A percentile compares a stretch with the other conserved stretches of the same genome.
These are phyloP conservation scores for Davidsoniella neocaledoniae DNA, from an alignment of 2,329 filamentous ascomycete species.

Conservation along the genomic window DNA sequence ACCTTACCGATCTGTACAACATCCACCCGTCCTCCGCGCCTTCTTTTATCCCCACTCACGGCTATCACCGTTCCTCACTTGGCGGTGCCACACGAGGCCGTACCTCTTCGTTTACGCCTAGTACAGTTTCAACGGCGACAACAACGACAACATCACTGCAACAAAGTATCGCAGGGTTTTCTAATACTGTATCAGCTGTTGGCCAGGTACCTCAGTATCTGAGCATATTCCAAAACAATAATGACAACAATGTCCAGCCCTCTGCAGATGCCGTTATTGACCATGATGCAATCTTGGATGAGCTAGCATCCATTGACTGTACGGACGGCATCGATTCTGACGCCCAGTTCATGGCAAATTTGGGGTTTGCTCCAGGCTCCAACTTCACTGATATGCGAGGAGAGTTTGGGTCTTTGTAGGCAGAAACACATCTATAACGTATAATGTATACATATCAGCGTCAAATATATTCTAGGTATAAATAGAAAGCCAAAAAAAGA, in stretches of 20 bases:
- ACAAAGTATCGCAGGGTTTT: too few species aligned
- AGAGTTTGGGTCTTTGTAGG: conserved; percentile 21
- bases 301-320: conserved; percentile 33
- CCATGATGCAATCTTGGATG: conserved; percentile 35
- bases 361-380: conserved; percentile 46
- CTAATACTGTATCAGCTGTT: conserved; percentile 4
- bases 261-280: conserved; percentile 19
- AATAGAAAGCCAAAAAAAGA: neutral
- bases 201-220: conserved; percentile 6
- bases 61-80: neutral
- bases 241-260: neutral
- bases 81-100: neutral
- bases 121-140: neutral
- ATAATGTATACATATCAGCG: neutral
- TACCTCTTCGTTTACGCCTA: conserved; percentile 3
- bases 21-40: neutral
- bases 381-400: conserved; percentile 36
- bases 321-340: conserved; percentile 35
- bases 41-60: conserved; percentile 2
- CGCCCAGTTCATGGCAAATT: conserved; percentile 48
- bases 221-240: neutral
- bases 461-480: neutral
- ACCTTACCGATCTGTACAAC: neutral
- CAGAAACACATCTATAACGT: too few species aligned
- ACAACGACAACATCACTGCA: neutral